Evolutionary conservation across 805 yeast genomes (phyloP), one percentile per base, ranked within the genome.

Genomic region (Metschnikowia koreensis): DNA sequence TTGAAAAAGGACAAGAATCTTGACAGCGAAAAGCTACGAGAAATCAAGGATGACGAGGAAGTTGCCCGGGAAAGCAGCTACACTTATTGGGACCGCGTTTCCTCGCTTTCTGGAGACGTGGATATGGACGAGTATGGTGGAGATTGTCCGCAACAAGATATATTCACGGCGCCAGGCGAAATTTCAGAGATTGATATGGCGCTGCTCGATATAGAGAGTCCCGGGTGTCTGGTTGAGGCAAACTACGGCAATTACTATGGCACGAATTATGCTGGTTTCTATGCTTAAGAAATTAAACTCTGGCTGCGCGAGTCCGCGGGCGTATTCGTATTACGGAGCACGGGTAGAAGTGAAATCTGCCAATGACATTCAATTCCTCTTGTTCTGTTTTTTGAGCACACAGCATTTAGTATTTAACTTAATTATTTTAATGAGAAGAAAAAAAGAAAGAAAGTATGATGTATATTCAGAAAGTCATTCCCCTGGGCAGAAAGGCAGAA

Each of bases 51-150:
- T 36, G 53, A 54, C 37, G 56, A 48, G 39, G 52, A 56, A 2
- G 47, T 47, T 9, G 58, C 50, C 41, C 53, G 58, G n/a, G 68
- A 66, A 40, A 54, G 67, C 26, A 59, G 61, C 47, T 73, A 73
- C 51, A 62, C 60, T 41, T 73, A 73, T 56, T 73, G 77, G 76
- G 75, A 70, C 47, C 64, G 58, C 8, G 49, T 70, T 11, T 50
- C 60, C 7, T 28, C 47, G 7, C 45, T 64, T 12, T 62, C 63
- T n/a, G 47, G 44, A 16, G 75, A 70, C 48, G 43, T 60, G 12
- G 52, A 50, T 22, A 46, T 53, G 57, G 57, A 50, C 10, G 52
- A 40, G 7, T 38, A 34, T 40, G 22, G 38, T 16, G 45, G 34
- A 16, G 46, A 41, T 27, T 2, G 34, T 7, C 22, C 22, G 22